A percentile compares a stretch with the other conserved stretches of the same genome.
Conservation (phyloP, 495 filamentous ascomycete species). For the Aspergillus egyptiacus region DNA sequence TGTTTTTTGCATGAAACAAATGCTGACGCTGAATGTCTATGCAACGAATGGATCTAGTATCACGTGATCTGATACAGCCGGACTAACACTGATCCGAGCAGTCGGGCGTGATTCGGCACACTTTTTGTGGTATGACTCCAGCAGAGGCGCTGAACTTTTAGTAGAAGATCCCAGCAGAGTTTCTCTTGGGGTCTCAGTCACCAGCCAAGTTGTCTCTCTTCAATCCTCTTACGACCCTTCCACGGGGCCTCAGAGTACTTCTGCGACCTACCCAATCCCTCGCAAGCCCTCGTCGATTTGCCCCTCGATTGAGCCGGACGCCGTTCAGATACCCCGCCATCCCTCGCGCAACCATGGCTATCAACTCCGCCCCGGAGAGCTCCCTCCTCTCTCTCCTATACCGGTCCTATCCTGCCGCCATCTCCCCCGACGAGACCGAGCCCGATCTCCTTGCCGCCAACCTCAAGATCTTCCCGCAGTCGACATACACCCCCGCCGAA, state of each 20-base stretch:
- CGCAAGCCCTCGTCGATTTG: conserved; percentile 16
- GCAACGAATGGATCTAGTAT: too few relatives aligned
- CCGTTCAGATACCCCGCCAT: conserved; percentile 17
- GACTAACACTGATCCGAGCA: conserved; percentile 5
- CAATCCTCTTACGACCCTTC: conserved; percentile 23
- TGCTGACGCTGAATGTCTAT: too few relatives aligned
- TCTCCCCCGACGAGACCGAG: conserved; percentile 46
- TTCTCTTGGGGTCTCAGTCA: conserved; percentile 19
- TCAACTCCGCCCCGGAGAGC: conserved; percentile 43
- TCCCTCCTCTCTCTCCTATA: conserved; percentile 50
- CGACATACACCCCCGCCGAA: conserved; percentile 68
- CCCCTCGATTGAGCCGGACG: conserved; percentile 32
- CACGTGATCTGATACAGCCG: too few relatives aligned
- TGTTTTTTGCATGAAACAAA: neutral
- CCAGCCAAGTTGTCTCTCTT: conserved; percentile 28
- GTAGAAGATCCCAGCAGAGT: conserved; percentile 25
- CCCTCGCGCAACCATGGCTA: conserved; percentile 40
- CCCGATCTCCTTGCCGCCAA: conserved; percentile 45
- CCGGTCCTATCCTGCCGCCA: conserved; percentile 44
- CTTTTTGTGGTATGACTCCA: conserved; percentile 14
- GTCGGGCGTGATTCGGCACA: conserved; percentile 15
- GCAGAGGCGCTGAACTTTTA: neutral
- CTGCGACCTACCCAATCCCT: conserved; percentile 26
- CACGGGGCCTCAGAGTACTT: conserved; percentile 32
- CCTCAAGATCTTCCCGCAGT: conserved; percentile 56